A percentile compares a stretch with the other conserved stretches of the same genome.
phyloP scores from a whole-genome alignment of 1,139 yeast genomes.

The Chernovozyma sophiae-reginae region DNA sequence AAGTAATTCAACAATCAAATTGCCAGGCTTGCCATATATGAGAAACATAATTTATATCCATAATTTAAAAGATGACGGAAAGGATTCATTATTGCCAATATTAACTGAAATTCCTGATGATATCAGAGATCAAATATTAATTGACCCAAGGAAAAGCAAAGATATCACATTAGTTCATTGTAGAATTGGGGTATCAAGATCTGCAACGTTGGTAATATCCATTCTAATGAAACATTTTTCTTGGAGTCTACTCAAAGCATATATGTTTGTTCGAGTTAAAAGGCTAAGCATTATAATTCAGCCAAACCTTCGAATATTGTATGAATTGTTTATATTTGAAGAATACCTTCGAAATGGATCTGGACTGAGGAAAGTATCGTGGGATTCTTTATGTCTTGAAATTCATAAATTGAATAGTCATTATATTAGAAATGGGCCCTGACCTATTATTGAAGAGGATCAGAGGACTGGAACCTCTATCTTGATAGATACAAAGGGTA shows the following conservation, averaged over 20 bases:
- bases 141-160: conserved; percentile 16
- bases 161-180: conserved; percentile 76
- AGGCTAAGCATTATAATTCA: conserved; percentile 86
- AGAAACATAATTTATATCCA: conserved; percentile 29
- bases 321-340: conserved; percentile 79
- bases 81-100: conserved; percentile 31
- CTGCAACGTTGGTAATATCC: conserved; percentile 88
- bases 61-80: conserved; percentile 40
- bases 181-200: conserved; percentile 86
- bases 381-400: conserved; percentile 36
- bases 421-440: too few relatives aligned
- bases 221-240: conserved; percentile 74
- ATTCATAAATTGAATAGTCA: conserved; percentile 31
- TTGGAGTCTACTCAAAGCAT: conserved; percentile 67
- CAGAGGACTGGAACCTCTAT: too few relatives aligned
- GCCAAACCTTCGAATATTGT: conserved; percentile 83
- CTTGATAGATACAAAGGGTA: too few relatives aligned
- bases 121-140: conserved; percentile 28
- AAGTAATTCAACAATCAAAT: conserved; percentile 9
- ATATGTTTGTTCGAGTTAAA: conserved; percentile 75
- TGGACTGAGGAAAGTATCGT: conserved; percentile 16
- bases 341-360: conserved; percentile 35
- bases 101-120: conserved; percentile 27
- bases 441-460: too few relatives aligned
- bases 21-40: conserved; percentile 17